These are phyloP conservation scores for Nemania sp. DNA, from an alignment of 2,329 filamentous ascomycete genomes.

Conservation along the genomic window DNA sequence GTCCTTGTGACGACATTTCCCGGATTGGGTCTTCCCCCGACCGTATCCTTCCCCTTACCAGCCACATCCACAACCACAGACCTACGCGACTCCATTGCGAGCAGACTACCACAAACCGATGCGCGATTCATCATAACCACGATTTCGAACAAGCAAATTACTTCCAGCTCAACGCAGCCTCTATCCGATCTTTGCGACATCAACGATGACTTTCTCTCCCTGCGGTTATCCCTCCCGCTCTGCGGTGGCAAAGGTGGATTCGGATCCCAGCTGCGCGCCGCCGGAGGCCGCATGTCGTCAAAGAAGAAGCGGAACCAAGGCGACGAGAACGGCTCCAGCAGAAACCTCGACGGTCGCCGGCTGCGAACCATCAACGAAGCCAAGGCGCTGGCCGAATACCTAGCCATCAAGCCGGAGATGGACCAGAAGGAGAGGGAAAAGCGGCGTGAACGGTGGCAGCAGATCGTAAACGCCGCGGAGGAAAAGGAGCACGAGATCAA, in stretches of 20 bases:
- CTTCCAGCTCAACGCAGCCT: constrained; percentile 53
- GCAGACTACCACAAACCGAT: constrained; percentile 60
- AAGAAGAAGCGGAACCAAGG: constrained; percentile 81
- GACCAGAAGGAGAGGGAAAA: constrained; percentile 90
- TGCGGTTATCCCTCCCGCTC: constrained; percentile 77
- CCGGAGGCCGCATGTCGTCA: constrained; percentile 97
- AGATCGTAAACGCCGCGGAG: constrained; percentile 84
- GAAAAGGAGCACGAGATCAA: constrained; percentile 80
- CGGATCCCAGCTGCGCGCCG: constrained; percentile 92
- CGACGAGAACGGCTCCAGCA: constrained; percentile 85
- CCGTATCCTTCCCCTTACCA: constrained; percentile 74
- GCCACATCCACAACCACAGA: constrained; percentile 67
- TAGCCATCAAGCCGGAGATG: constrained; percentile 97
- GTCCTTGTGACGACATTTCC: constrained; percentile 83
- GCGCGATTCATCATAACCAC: constrained; percentile 79
- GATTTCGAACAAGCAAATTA: constrained; percentile 72
- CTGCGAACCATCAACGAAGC: constrained; percentile 92
- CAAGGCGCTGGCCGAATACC: constrained; percentile 91
- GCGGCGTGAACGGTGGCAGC: constrained; percentile 80
- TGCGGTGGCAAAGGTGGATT: constrained; percentile 97
- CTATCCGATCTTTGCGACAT: constrained; percentile 63
- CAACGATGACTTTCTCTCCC: constrained; percentile 72
- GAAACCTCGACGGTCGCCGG: constrained; percentile 89
- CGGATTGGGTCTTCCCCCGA: constrained; percentile 81
- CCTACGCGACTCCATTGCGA: constrained; percentile 65